Conservation (phyloP, 2,329 filamentous ascomycete genomes). For the Fusarium nurragi region DNA sequence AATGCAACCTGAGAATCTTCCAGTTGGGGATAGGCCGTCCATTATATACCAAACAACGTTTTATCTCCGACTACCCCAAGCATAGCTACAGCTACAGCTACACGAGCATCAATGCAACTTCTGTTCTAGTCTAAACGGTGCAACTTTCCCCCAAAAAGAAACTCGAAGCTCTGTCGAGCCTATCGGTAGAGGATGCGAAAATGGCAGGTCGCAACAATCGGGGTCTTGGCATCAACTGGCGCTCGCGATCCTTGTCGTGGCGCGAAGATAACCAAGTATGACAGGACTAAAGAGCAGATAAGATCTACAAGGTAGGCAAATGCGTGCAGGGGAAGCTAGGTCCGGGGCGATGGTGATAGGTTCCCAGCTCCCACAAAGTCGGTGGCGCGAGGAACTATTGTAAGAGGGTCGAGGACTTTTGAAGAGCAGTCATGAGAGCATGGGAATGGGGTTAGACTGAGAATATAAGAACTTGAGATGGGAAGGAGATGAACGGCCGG, state of each 20-base stretch:
- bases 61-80: not conserved
- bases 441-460: not conserved
- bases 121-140: not conserved
- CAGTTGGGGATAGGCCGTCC: not conserved
- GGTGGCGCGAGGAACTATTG: conserved; percentile 39
- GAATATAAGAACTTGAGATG: not conserved
- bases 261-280: conserved; percentile 5
- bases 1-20: not conserved
- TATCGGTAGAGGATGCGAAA: conserved; percentile 31
- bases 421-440: conserved; percentile 14
- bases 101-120: conserved; percentile 3
- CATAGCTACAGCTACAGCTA: conserved; percentile 9
- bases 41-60: conserved; percentile 24
- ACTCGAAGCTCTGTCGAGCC: conserved; percentile 3
- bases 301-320: conserved; percentile 13
- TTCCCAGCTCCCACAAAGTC: not conserved
- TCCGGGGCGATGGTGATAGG: conserved; percentile 30
- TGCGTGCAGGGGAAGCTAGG: conserved; percentile 11
- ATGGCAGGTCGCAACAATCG: conserved; percentile 38
- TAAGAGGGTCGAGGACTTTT: conserved; percentile 27
- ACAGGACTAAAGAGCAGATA: conserved; percentile 13
- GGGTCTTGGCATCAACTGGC: conserved; percentile 35
- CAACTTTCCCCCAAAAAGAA: conserved; percentile 20
- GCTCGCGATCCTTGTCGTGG: conserved; percentile 20
- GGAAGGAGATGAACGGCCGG: not conserved